Conservation (phyloP, 169 alveolate species). For the Cryptosporidium felis region DNA sequence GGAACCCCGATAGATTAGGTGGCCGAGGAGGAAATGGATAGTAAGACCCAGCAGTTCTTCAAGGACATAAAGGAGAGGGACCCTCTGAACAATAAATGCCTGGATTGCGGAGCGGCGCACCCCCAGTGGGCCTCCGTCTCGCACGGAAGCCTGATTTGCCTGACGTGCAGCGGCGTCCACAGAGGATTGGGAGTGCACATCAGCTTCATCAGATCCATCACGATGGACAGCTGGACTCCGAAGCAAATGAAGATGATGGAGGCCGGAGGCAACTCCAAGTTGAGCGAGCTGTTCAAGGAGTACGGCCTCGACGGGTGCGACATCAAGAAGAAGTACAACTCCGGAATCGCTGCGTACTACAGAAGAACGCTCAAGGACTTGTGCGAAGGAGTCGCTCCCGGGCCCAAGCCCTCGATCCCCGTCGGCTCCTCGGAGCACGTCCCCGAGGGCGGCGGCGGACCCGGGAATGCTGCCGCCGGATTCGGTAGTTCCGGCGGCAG, state of each 20-base stretch:
- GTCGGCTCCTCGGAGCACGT: conserved; percentile 30
- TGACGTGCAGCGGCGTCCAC: conserved; percentile 92
- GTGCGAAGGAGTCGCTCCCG: conserved; percentile 67
- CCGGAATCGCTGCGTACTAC: conserved; percentile 75
- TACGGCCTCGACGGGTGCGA: conserved; percentile 64
- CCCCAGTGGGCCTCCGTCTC: conserved; percentile 97
- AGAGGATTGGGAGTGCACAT: conserved; percentile 91
- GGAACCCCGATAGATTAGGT: too few relatives aligned
- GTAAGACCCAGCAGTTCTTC: conserved; percentile 55
- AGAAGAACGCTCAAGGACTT: conserved; percentile 72
- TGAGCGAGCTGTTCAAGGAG: conserved; percentile 78
- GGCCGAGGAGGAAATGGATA: too few relatives aligned
- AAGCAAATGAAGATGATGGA: conserved; percentile 86
- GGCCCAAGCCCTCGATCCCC: conserved; percentile 39
- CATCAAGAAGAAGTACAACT: conserved; percentile 70
- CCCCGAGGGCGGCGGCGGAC: not conserved
- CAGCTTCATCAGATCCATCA: conserved; percentile 91
- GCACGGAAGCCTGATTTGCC: conserved; percentile 92
- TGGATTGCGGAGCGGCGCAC: conserved; percentile 87
- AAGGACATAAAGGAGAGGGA: conserved; percentile 48
- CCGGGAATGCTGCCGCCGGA: not conserved
- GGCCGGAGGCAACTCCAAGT: conserved; percentile 85
- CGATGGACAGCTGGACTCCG: conserved; percentile 93
- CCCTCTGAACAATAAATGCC: conserved; percentile 74
- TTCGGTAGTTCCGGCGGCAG: not conserved